Evolutionary conservation across 352 stramenopile species (phyloP).

Genomic region (Globisporangium paroecandrum): DNA sequence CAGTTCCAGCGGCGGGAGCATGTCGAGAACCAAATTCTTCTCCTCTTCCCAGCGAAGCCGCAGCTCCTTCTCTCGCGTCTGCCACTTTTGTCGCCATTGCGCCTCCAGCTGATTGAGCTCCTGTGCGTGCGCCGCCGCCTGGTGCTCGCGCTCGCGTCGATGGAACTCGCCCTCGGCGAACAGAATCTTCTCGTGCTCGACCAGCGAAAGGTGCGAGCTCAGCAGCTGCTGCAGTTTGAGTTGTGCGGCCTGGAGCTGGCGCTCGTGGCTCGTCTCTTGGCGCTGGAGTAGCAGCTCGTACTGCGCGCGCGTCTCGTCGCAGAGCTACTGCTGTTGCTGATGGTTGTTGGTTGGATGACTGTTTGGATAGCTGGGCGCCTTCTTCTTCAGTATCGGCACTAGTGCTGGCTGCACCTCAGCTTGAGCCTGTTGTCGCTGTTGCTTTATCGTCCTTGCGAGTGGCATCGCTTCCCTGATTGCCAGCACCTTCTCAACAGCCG

Average conservation of each 20-base stretch:
- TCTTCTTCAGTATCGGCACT: conserved; percentile 22
- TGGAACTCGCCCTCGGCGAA: conserved; percentile 18
- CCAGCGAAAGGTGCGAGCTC: conserved; percentile 41
- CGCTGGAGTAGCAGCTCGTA: conserved; percentile 49
- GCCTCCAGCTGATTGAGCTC: conserved; percentile 27
- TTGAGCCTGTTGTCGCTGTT: background rate
- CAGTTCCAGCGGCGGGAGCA: conserved; percentile 35
- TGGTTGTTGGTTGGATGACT: background rate
- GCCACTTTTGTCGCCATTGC: conserved; percentile 27
- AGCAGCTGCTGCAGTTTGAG: conserved; percentile 43
- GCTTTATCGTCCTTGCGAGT: background rate
- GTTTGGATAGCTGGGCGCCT: conserved; percentile 9
- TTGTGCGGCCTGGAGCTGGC: conserved; percentile 36
- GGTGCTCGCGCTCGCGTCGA: conserved; percentile 24
- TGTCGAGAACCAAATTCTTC: conserved; percentile 26
- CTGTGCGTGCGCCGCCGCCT: conserved; percentile 14
- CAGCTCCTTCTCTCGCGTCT: conserved; percentile 22
- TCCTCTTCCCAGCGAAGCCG: conserved; percentile 21
- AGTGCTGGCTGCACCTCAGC: conserved; percentile 1
- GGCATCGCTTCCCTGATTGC: background rate
- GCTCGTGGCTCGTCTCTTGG: conserved; percentile 40
- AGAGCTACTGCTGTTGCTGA: conserved; percentile 30
- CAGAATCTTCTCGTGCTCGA: conserved; percentile 50
- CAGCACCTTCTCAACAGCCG: background rate
- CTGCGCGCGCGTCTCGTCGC: conserved; percentile 49